Percentiles rank a stretch among this genome's conserved stretches.
These are phyloP conservation scores for Friedmanniomyces simplex DNA, from an alignment of 495 filamentous ascomycete genomes.

Conservation along the genomic window DNA sequence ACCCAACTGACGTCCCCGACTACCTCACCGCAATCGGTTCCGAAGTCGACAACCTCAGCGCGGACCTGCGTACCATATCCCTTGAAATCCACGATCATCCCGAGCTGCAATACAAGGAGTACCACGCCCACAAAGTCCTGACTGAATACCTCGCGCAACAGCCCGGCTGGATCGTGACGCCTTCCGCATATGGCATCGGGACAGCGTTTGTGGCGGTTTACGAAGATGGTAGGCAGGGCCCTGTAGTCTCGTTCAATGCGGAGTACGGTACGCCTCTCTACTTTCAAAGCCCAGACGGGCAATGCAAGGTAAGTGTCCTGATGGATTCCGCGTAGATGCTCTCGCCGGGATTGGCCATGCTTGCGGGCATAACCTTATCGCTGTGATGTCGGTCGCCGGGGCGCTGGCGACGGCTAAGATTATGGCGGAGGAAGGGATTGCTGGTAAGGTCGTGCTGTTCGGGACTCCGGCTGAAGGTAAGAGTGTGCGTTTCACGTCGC, in stretches of 20 bases:
- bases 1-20: not conserved
- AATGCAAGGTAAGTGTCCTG: not conserved
- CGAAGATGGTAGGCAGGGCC: constrained; percentile 20
- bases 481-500: not conserved
- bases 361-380: constrained; percentile 23
- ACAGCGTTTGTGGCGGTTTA: constrained; percentile 28
- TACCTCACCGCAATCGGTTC: constrained; percentile 3
- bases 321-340: constrained; percentile 2
- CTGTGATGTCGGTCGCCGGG: constrained; percentile 44
- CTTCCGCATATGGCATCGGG: constrained; percentile 24
- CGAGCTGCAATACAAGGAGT: constrained; percentile 27
- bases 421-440: constrained; percentile 37
- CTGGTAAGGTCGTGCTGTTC: constrained; percentile 51
- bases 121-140: constrained; percentile 23
- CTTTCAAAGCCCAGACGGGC: too few species aligned
- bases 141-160: constrained; percentile 20
- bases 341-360: constrained; percentile 19
- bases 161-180: constrained; percentile 24
- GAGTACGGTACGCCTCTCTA: constrained; percentile 27
- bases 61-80: constrained; percentile 7
- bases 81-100: constrained; percentile 26
- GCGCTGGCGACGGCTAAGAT: constrained; percentile 47
- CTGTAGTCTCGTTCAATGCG: constrained; percentile 27
- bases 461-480: constrained; percentile 58
- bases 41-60: constrained; percentile 9